These are phyloP conservation scores for Trypanosomatidae sp. DNA, from an alignment of 208 protist species.

Conservation along the genomic window DNA sequence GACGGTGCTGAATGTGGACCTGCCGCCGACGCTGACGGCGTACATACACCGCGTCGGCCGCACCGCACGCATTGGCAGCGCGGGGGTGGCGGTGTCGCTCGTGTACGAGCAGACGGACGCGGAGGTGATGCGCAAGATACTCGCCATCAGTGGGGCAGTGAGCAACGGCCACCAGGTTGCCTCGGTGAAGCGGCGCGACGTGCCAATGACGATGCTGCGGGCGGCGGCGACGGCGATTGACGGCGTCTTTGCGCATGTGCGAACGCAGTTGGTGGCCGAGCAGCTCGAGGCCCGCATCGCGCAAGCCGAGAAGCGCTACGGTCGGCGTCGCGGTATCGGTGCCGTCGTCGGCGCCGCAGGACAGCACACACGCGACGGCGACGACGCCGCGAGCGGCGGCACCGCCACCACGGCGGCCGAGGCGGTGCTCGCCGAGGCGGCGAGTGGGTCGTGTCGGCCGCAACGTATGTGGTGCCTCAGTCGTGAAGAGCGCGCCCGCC, in stretches of 20 bases:
- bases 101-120: constrained; percentile 78
- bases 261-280: constrained; percentile 49
- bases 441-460: constrained; percentile 26
- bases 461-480: constrained; percentile 80
- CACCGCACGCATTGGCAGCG: constrained; percentile 92
- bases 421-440: constrained; percentile 8
- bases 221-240: constrained; percentile 24
- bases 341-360: neutral
- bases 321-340: neutral
- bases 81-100: constrained; percentile 91
- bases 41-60: constrained; percentile 98
- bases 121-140: constrained; percentile 84
- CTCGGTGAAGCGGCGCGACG: constrained; percentile 64
- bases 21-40: constrained; percentile 93
- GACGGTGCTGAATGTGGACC: constrained; percentile 96
- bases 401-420: constrained; percentile 1
- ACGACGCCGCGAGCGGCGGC: neutral
- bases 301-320: constrained; percentile 65
- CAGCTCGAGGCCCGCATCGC: constrained; percentile 56
- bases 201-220: constrained; percentile 30
- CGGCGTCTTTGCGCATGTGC: constrained; percentile 33
- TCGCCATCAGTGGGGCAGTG: constrained; percentile 62
- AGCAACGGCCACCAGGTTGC: constrained; percentile 65
- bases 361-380: constrained; percentile 1
- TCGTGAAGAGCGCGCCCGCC: constrained; percentile 41